Evolutionary conservation across 2,329 filamentous ascomycete species (phyloP).

Genomic region (Neofusicoccum cordaticola): DNA sequence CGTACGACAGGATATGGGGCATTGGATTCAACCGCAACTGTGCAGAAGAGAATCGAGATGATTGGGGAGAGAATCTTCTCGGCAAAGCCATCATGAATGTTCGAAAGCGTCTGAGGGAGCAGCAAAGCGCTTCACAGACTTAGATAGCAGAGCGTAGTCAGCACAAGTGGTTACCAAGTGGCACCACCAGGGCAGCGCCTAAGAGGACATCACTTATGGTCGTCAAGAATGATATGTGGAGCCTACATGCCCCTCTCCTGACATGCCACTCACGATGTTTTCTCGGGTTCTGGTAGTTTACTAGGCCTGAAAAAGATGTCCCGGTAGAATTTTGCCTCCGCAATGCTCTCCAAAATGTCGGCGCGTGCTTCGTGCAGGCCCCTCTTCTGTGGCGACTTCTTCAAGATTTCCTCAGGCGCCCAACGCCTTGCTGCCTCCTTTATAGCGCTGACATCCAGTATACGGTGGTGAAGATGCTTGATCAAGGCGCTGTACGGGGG

Average conservation of each 20-base stretch:
- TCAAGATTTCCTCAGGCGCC: slow-evolving; percentile 62
- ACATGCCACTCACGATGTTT: not conserved
- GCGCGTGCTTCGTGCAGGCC: slow-evolving; percentile 77
- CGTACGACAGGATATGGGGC: slow-evolving; percentile 62
- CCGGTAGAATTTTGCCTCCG: slow-evolving; percentile 82
- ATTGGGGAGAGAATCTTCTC: slow-evolving; percentile 65
- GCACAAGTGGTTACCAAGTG: too few species aligned
- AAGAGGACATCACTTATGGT: too few species aligned
- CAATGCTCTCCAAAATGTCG: slow-evolving; percentile 94
- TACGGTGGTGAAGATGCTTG: slow-evolving; percentile 80
- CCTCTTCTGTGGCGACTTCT: slow-evolving; percentile 67
- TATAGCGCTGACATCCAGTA: slow-evolving; percentile 86
- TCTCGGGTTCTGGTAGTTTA: not conserved
- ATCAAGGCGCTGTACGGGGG: slow-evolving; percentile 71
- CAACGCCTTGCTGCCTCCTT: slow-evolving; percentile 88
- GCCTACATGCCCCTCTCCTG: too few species aligned
- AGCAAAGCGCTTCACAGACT: not conserved
- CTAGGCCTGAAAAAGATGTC: slow-evolving; percentile 59
- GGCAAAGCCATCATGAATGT: slow-evolving; percentile 62
- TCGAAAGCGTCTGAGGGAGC: slow-evolving; percentile 48
- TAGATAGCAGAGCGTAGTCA: not conserved
- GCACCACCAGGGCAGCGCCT: too few species aligned
- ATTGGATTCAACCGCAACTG: slow-evolving; percentile 57
- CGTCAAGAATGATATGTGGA: too few species aligned
- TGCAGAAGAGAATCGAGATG: slow-evolving; percentile 46